Evolutionary conservation across 1,284 basidiomycete species (phyloP), one percentile per base, ranked within the genome.

Genomic region (Porogramme epimiltina): DNA sequence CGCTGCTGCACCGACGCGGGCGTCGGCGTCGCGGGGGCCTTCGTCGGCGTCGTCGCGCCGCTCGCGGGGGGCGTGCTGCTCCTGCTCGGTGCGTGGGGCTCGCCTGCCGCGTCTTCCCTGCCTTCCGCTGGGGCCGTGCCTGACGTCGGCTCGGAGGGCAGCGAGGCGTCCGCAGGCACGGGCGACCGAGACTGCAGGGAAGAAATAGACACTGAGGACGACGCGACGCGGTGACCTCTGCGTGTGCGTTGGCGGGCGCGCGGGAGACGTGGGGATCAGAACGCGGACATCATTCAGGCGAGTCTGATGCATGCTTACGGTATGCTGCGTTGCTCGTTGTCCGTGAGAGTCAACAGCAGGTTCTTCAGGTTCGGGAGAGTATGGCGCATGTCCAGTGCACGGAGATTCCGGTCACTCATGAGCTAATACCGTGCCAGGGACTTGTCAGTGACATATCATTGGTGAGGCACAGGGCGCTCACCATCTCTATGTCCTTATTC

Each of bases 341-440:
- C 80, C 47, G 84, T 89, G 55, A 98, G 78, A 1, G 92, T 98
- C 18, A 98, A 79, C 48, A 98, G 73, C 26, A 98, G 77, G 65
- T 95, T 96, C 73, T 98, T 98, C 59, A 97, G 79, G 72, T 99
- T 99, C 34, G 95, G 93, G 33, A 99, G 78, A 0, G 95, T 99
- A 68, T 99, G 95, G 37, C 95, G 85, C 72, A 98, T 85, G 71
- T 99, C 97, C 57, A 95, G 73, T 18, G 93, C 87, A 40, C 89
- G 87, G 50, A 98, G 78, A 65, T 93, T 85, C 18, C 89, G 83
- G 62, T 95, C 91, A 55, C 84, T 79, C 95, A 96, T 96, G 50
- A 97, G 81, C 93, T 97, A 61, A 25, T 47, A 42, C 42, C 33
- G 28, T 55, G 31, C 44, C 26, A 55, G 8, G 28, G 6, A 13